A percentile compares a stretch with the other conserved stretches of the same genome.
phyloP scores from a whole-genome alignment of 805 yeast genomes.

The Debaryomyces castellii region DNA sequence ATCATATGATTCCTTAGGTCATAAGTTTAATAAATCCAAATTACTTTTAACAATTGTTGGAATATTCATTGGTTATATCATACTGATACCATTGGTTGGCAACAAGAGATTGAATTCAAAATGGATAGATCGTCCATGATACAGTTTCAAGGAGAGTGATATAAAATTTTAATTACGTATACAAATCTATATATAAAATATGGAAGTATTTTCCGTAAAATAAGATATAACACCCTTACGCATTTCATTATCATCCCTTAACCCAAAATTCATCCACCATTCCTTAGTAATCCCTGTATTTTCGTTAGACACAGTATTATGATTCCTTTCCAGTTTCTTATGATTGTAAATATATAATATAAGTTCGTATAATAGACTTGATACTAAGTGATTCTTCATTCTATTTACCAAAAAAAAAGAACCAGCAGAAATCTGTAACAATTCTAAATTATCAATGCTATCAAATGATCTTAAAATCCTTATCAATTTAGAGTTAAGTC shows the following conservation, averaged over 20 bases:
- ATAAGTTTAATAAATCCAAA: slow-evolving; percentile 64
- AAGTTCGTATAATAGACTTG: slow-evolving; percentile 38
- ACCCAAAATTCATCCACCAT: slow-evolving; percentile 38
- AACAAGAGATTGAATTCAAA: slow-evolving; percentile 50
- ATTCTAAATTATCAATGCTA: slow-evolving; percentile 4
- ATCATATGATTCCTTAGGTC: slow-evolving; percentile 74
- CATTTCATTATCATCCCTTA: slow-evolving; percentile 13
- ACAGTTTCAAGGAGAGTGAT: not conserved
- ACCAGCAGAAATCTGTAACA: slow-evolving; percentile 1
- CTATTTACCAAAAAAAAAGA: slow-evolving; percentile 31
- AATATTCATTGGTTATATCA: slow-evolving; percentile 45
- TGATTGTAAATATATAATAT: slow-evolving; percentile 38
- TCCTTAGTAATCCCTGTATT: slow-evolving; percentile 5
- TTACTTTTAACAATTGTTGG: slow-evolving; percentile 59
- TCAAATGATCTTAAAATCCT: slow-evolving; percentile 26
- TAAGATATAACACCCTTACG: slow-evolving; percentile 16
- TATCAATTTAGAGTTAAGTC: slow-evolving; percentile 19
- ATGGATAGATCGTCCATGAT: slow-evolving; percentile 44
- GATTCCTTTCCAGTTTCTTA: slow-evolving; percentile 16
- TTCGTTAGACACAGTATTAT: slow-evolving; percentile 4
- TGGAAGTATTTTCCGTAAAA: slow-evolving; percentile 17
- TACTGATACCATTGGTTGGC: slow-evolving; percentile 58
- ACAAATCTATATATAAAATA: slow-evolving; percentile 10
- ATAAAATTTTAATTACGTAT: not conserved
- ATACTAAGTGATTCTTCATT: slow-evolving; percentile 34